A percentile compares a stretch with the other conserved stretches of the same genome.
These are phyloP conservation scores for Wickerhamiella vanderwaltii DNA, from an alignment of 805 yeast species.

Conservation along the genomic window DNA sequence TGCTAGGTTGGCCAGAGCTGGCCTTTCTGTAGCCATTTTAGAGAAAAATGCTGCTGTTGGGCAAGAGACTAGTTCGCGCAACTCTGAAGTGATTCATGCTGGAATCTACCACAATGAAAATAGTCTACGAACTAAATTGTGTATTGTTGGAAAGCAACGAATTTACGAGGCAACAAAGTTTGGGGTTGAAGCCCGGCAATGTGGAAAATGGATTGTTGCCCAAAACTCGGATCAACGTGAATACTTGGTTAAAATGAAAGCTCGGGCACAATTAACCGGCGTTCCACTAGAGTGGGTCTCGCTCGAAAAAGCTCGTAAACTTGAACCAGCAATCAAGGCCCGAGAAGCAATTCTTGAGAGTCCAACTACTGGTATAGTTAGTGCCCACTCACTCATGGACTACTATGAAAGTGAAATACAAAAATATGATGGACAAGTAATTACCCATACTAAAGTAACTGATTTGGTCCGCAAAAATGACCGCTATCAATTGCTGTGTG, in stretches of 20 bases:
- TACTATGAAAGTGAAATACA: slow-evolving; percentile 46
- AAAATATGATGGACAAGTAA: slow-evolving; percentile 49
- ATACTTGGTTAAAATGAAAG: slow-evolving; percentile 42
- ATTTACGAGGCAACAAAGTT: slow-evolving; percentile 40
- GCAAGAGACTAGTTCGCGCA: slow-evolving; percentile 74
- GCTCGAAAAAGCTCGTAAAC: slow-evolving; percentile 31
- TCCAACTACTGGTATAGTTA: slow-evolving; percentile 74
- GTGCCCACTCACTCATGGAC: slow-evolving; percentile 65
- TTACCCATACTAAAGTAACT: slow-evolving; percentile 47
- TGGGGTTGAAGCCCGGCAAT: slow-evolving; percentile 44
- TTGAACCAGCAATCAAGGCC: slow-evolving; percentile 61
- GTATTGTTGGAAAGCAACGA: slow-evolving; percentile 61
- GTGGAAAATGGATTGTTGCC: slow-evolving; percentile 80
- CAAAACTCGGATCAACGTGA: slow-evolving; percentile 54
- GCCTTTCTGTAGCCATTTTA: slow-evolving; percentile 46
- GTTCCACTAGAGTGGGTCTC: slow-evolving; percentile 51
- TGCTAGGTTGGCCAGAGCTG: slow-evolving; percentile 42
- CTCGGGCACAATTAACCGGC: slow-evolving; percentile 38
- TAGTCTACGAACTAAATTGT: slow-evolving; percentile 54
- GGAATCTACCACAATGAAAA: slow-evolving; percentile 70
- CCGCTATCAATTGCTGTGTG: slow-evolving; percentile 17
- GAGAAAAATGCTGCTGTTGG: slow-evolving; percentile 61
- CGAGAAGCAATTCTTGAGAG: slow-evolving; percentile 50
- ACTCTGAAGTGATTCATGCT: slow-evolving; percentile 88
- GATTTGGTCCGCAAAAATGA: slow-evolving; percentile 24